phyloP scores from a whole-genome alignment of 2,329 filamentous ascomycete genomes.

The Sodiomyces alkalinus region DNA sequence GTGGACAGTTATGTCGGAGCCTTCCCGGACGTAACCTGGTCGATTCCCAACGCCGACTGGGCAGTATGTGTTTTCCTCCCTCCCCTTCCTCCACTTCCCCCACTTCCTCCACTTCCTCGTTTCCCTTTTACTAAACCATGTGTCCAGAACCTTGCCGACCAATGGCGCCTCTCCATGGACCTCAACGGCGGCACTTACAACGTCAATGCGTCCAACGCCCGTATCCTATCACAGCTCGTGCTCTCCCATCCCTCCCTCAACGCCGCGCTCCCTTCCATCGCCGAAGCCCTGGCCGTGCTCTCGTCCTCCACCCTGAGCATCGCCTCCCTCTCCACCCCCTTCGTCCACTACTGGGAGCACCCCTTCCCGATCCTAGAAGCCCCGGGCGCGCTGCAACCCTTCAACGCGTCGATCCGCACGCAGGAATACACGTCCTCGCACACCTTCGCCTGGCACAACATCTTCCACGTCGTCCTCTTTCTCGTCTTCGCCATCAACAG shows the following conservation, averaged over 20 bases:
- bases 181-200: slow-evolving; percentile 39
- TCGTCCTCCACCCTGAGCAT: slow-evolving; percentile 51
- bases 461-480: slow-evolving; percentile 52
- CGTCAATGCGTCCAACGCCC: slow-evolving; percentile 41
- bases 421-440: slow-evolving; percentile 60
- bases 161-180: slow-evolving; percentile 40
- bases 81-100: neutral
- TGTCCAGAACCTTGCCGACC: slow-evolving; percentile 31
- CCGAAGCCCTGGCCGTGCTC: slow-evolving; percentile 59
- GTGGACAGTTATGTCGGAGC: slow-evolving; percentile 37
- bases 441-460: slow-evolving; percentile 39
- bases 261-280: slow-evolving; percentile 46
- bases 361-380: slow-evolving; percentile 19
- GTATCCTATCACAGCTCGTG: slow-evolving; percentile 41
- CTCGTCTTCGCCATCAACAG: slow-evolving; percentile 53
- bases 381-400: slow-evolving; percentile 35
- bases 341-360: slow-evolving; percentile 40
- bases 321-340: slow-evolving; percentile 42
- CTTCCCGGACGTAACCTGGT: slow-evolving; percentile 16
- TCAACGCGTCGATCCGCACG: slow-evolving; percentile 47
- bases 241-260: slow-evolving; percentile 26
- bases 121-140: too few relatives aligned
- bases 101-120: neutral
- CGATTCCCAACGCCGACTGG: slow-evolving; percentile 31
- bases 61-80: slow-evolving; percentile 13